These are phyloP conservation scores for Fusarium sp. DNA, from an alignment of 2,329 filamentous ascomycete species.

Conservation along the genomic window DNA sequence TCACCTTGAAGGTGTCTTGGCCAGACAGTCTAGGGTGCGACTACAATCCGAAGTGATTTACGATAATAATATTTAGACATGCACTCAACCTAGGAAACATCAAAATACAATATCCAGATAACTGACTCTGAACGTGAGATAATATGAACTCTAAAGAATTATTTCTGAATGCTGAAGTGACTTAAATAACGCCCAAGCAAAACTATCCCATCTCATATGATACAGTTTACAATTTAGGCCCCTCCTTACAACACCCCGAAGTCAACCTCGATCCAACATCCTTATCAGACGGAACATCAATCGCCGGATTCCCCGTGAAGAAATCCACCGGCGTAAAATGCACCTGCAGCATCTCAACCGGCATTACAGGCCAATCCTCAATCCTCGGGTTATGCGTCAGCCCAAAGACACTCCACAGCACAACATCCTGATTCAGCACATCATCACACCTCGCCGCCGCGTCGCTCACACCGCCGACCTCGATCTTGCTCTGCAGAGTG, in stretches of 20 bases:
- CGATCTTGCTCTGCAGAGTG: conserved; percentile 47
- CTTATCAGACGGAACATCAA: conserved; percentile 18
- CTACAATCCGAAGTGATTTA: too few species aligned
- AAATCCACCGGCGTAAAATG: conserved; percentile 19
- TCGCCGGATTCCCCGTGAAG: conserved; percentile 12
- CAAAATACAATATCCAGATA: too few species aligned
- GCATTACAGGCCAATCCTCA: conserved; percentile 24
- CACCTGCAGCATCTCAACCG: conserved; percentile 22
- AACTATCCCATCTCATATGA: too few species aligned
- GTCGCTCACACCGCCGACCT: conserved; percentile 11
- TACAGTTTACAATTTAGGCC: conserved; percentile 10
- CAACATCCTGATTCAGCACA: conserved; percentile 22
- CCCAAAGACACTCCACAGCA: conserved; percentile 21
- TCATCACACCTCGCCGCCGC: conserved; percentile 18
- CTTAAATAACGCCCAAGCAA: too few species aligned
- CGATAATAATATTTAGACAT: too few species aligned
- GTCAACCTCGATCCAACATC: conserved; percentile 21
- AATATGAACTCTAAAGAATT: too few species aligned
- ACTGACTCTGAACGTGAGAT: too few species aligned
- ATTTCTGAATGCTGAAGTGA: too few species aligned
- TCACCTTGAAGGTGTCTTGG: too few species aligned
- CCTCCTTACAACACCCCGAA: conserved; percentile 11
- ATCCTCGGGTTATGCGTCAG: conserved; percentile 14
- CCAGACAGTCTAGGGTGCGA: too few species aligned
- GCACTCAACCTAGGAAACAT: too few species aligned